Conservation (phyloP, 495 filamentous ascomycete species). For the Chaetomium tenue region DNA sequence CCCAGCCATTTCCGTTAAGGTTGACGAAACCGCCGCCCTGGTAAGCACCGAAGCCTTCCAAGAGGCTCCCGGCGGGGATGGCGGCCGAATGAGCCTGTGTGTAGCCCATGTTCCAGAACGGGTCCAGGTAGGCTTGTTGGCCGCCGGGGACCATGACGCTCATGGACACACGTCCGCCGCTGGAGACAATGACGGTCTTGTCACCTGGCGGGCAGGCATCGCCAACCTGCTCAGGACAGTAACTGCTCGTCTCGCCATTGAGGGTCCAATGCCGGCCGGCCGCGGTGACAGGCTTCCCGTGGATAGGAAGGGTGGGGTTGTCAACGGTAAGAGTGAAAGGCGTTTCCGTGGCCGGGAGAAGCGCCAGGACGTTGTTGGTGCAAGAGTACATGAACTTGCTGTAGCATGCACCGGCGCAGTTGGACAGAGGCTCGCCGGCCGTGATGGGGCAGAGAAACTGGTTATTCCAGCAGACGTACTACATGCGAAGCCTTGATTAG, state of each 20-base stretch:
- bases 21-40: slow-evolving; percentile 38
- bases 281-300: slow-evolving; percentile 43
- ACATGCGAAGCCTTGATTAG: slow-evolving; percentile 1
- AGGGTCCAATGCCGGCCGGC: slow-evolving; percentile 40
- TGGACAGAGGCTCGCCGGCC: slow-evolving; percentile 33
- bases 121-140: slow-evolving; percentile 60
- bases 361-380: slow-evolving; percentile 34
- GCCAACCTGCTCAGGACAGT: slow-evolving; percentile 36
- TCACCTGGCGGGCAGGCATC: slow-evolving; percentile 33
- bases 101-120: slow-evolving; percentile 57
- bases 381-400: slow-evolving; percentile 44
- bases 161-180: slow-evolving; percentile 27
- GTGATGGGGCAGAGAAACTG: slow-evolving; percentile 36
- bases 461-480: slow-evolving; percentile 39
- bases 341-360: slow-evolving; percentile 39
- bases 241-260: slow-evolving; percentile 45
- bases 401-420: slow-evolving; percentile 39
- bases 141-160: slow-evolving; percentile 61
- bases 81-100: slow-evolving; percentile 59
- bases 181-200: slow-evolving; percentile 29
- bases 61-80: slow-evolving; percentile 54
- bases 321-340: slow-evolving; percentile 41
- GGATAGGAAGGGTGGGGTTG: slow-evolving; percentile 46
- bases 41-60: slow-evolving; percentile 43
- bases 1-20: slow-evolving; percentile 37